Evolutionary conservation across 2,329 filamentous ascomycete genomes (phyloP).

Genomic region (Paracoccidioides brasiliensis): DNA sequence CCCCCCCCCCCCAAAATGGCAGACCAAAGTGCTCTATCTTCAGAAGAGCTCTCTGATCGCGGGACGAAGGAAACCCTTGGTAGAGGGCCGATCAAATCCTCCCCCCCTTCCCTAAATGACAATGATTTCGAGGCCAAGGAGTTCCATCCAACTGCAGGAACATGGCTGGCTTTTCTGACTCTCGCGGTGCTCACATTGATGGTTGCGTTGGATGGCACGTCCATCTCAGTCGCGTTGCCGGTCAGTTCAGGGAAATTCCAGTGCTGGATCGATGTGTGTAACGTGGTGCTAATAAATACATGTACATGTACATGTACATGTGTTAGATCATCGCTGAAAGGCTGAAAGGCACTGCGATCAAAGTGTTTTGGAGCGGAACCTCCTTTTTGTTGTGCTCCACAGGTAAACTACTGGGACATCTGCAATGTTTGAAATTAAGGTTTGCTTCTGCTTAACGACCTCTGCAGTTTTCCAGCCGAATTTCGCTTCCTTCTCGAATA

Average conservation of each 20-base stretch:
- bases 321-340: conserved; percentile 37
- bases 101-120: neutral
- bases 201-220: conserved; percentile 53
- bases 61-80: neutral
- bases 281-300: conserved; percentile 1
- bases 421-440: neutral
- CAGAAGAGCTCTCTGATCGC: neutral
- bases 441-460: neutral
- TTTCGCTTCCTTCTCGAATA: conserved; percentile 35
- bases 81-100: neutral
- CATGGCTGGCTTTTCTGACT: conserved; percentile 39
- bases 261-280: neutral
- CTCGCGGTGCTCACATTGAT: conserved; percentile 46
- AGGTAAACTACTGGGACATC: conserved; percentile 18
- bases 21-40: neutral
- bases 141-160: conserved; percentile 16
- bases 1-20: no score
- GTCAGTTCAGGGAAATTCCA: conserved; percentile 13
- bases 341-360: conserved; percentile 41
- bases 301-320: no score
- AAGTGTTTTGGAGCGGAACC: conserved; percentile 61
- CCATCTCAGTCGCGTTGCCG: conserved; percentile 48
- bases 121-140: neutral
- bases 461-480: conserved; percentile 37
- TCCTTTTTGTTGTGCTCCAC: conserved; percentile 53